Base-by-base conservation (phyloP, 1,139 yeast species). In the Hansenula lynferdii region DNA sequence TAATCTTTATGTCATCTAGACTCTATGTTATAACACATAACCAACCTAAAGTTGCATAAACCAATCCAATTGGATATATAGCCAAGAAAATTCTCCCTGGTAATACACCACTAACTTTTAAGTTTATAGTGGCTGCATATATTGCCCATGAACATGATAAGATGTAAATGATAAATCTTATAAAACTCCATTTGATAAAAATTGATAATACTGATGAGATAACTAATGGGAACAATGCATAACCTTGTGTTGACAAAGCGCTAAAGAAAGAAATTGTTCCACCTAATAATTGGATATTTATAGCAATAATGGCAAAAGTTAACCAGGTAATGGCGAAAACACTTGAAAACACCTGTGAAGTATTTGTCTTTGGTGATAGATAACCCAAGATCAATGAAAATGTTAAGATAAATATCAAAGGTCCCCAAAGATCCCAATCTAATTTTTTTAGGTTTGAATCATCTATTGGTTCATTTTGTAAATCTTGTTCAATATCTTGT, bases 381-480 rank as follows among this genome's bases (percentile, higher is more conserved):
- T 67, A 45, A 26, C 72, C 67, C 42, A 58, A 71, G 50, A 51
- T 65, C 33, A 85, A 75, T 7, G 89, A 68, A 46, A 81, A 80
- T 15, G 70, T 60, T 36, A 86, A 65, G 15, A 86, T 79, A 53
- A 86, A 84, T 22, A 85, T 72, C 43, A 86, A 65, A 3, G 96
- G 96, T 0, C 96, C 96, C 95, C 95, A 86, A 37, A 85, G 63
- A 60, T 85, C 95, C 95, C 95, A 85, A 39, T 84, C 92, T 37
- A 64, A 44, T 64, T 70, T 43, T 64, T 62, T 39, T 20, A 52
- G 19, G 3, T 50, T 45, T 3, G 48, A 25, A 43, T 53, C 46
- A 54, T 58, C 53, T 19, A 52, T 28, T n/a, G 53, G 47, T 5
- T 43, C 39, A 37, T 46, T 50, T 28, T 34, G 40, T 21, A 53